Base-by-base conservation (phyloP, 148 eudicot species). In the Pharnaceum exiguum region DNA sequence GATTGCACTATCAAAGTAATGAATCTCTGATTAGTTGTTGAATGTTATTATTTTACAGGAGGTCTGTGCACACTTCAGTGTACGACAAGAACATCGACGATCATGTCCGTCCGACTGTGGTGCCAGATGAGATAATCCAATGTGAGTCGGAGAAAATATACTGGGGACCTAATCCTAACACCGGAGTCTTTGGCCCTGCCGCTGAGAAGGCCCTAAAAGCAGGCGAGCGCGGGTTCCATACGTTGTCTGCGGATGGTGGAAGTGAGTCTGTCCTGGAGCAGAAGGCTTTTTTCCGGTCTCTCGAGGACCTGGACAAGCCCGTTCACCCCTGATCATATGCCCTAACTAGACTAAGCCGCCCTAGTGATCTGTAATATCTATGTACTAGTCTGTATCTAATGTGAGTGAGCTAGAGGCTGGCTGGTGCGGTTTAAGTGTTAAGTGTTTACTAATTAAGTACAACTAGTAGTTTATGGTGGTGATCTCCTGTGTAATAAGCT, bases 11-110 rank as follows among this genome's bases (percentile, higher is more conserved):
- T n/a, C n/a, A n/a, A n/a, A n/a, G n/a, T n/a, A n/a, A n/a, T n/a
- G n/a, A n/a, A n/a, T n/a, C n/a, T n/a, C n/a, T n/a, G n/a, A n/a
- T n/a, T n/a, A n/a, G n/a, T n/a, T n/a, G n/a, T 5, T 47, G 18
- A 4, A 27, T 48, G 55, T 51, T 66, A 47, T 18, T 25, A 13
- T 18, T 53, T 18, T 70, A 68, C 78, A 87, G 98, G 83, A 87
- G 94, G 75, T 61, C 72, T 19, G 65, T 81, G 25, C 96, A 91
- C 51, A 68, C 23, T 25, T 85, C 87, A 0, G 81, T 77, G 31
- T 91, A 91, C 30, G 98, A 91, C 67, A 91, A 91, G 90, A 81
- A 91, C 77, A 48, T 70, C 21, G 98, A 91, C 5, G 96, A 91
- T 16, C 74, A 87, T 15, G 69, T 77, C 31, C 68, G 59, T 16